Base-by-base conservation (phyloP, 2,329 filamentous ascomycete genomes). In the Zopfia rhizophila region DNA sequence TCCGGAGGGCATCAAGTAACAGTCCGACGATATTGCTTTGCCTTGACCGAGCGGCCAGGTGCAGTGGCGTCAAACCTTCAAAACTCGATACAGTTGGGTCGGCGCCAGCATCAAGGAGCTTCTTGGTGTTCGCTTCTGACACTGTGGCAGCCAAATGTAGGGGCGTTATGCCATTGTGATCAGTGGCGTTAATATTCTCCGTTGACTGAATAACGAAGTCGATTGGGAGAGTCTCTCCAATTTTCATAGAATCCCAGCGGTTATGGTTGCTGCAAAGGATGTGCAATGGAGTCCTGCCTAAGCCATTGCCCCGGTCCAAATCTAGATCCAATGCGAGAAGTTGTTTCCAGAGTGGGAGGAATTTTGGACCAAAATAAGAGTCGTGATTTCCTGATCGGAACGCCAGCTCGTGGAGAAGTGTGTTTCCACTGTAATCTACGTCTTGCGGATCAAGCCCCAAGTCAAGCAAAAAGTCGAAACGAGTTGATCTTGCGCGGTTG, bases 41-140 rank as follows among this genome's bases (percentile, higher is more conserved):
- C 17, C 70, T 53, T 3, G 55, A 48, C 10, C 65, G 62, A 3
- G 71, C 61, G 1, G 75, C 72, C 13, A 79, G 39, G 33, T 79
- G 76, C 3, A 80, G 60, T 4, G 69, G 56, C 3, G 66, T 76
- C 31, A 71, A 53, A 0, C 69, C 70, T 5, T 74, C 64, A 3
- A 61, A 10, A 0, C 72, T 75, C 0, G 36, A 17, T 1, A 55
- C 47, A 0, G 37, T 48, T 0, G 69, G 56, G 58, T 77, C 60
- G 0, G 74, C 74, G 3, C 75, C 72, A 3, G 63, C 62, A 3
- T 63, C 58, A 1, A 79, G 56, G 7, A 78, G 58, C 7, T 45
- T 45, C 13, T 53, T 56, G 1, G 68, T 45, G 4, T 48, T 27
- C 1, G 29, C 12, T 25, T 63, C 56, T 0, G 61, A 69, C 1